phyloP scores from a whole-genome alignment of 2,329 filamentous ascomycete genomes.

The Bretziella fagacearum region DNA sequence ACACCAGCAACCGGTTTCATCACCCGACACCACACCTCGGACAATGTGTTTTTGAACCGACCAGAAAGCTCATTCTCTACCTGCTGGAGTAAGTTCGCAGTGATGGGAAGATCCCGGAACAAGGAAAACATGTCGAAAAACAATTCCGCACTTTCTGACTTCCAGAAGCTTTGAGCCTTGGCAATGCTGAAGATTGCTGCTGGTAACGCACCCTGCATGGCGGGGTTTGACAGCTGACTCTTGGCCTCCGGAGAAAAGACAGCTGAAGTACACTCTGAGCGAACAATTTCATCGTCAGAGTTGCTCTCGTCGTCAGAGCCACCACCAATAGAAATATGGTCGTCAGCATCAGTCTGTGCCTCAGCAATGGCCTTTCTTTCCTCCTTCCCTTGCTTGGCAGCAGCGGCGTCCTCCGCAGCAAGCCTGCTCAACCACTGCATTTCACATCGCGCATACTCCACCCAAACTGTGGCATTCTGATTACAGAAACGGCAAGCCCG shows the following conservation, averaged over 20 bases:
- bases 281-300: slow-evolving; percentile 28
- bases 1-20: slow-evolving; percentile 53
- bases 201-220: slow-evolving; percentile 82
- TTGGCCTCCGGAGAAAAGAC: slow-evolving; percentile 31
- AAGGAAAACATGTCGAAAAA: slow-evolving; percentile 68
- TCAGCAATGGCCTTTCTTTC: slow-evolving; percentile 35
- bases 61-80: slow-evolving; percentile 49
- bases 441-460: slow-evolving; percentile 81
- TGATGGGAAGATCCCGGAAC: slow-evolving; percentile 44
- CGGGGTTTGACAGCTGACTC: slow-evolving; percentile 53
- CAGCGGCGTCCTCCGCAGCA: slow-evolving; percentile 26
- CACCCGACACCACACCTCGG: slow-evolving; percentile 54
- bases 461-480: slow-evolving; percentile 55
- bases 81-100: slow-evolving; percentile 51
- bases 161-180: slow-evolving; percentile 58
- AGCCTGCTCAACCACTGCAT: slow-evolving; percentile 82
- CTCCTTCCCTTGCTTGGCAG: slow-evolving; percentile 45
- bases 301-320: slow-evolving; percentile 30
- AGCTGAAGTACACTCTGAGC: slow-evolving; percentile 26
- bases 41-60: slow-evolving; percentile 40
- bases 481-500: slow-evolving; percentile 81
- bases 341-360: slow-evolving; percentile 32
- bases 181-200: slow-evolving; percentile 81
- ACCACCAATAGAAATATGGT: slow-evolving; percentile 27
- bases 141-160: slow-evolving; percentile 45